Evolutionary conservation across 345 rosid species (phyloP).

Genomic region (Erodium maritimum): DNA sequence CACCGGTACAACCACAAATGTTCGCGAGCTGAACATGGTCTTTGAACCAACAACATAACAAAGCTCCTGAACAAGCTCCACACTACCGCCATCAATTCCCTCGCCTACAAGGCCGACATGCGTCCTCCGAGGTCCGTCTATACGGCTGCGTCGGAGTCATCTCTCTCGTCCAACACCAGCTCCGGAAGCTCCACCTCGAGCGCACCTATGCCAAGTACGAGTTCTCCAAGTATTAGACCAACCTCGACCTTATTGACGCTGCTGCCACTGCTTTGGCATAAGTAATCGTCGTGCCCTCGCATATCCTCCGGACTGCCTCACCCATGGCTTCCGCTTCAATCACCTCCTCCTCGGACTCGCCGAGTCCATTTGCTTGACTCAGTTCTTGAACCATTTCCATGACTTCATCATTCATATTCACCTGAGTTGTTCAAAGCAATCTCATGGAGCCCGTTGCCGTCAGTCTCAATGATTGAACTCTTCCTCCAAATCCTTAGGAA

Average conservation of each 20-base stretch:
- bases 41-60: conserved; percentile 34
- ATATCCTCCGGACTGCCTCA: no score
- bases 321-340: no score
- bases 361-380: no score
- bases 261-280: no score
- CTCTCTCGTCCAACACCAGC: conserved; percentile 32
- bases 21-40: conserved; percentile 29
- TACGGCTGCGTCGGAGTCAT: conserved; percentile 39
- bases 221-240: conserved; percentile 43
- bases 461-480: no score
- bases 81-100: conserved; percentile 31
- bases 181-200: conserved; percentile 32
- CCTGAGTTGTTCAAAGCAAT: no score
- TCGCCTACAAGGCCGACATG: conserved; percentile 35
- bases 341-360: no score
- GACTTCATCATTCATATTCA: no score
- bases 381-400: no score
- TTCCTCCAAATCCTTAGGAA: no score
- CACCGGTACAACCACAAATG: conserved; percentile 32
- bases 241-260: neutral
- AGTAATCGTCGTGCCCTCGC: no score
- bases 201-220: conserved; percentile 47
- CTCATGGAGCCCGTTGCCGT: no score
- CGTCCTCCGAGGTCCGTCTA: conserved; percentile 33
- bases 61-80: conserved; percentile 31